Evolutionary conservation across 805 yeast genomes (phyloP).

Genomic region (Candida peoriensis): DNA sequence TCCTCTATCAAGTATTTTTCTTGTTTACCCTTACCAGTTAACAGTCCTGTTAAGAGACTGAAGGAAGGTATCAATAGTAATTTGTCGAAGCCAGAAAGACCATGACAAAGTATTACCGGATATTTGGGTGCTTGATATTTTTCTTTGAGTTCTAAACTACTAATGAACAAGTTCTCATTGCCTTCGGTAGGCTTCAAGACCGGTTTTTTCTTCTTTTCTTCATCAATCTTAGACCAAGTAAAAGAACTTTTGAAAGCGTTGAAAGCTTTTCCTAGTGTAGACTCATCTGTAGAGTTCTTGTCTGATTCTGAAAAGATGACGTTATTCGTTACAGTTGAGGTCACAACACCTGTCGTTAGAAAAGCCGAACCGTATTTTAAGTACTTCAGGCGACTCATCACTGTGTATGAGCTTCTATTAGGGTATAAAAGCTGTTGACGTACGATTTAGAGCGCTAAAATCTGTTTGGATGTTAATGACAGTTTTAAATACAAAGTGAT

Average conservation of each 20-base stretch:
- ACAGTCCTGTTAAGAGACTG: conserved; percentile 23
- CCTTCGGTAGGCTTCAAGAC: conserved; percentile 4
- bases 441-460: too few species aligned
- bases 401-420: too few species aligned
- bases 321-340: conserved; percentile 4
- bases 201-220: conserved; percentile 2
- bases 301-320: conserved; percentile 8
- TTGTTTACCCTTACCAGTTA: conserved; percentile 9
- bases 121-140: conserved; percentile 54
- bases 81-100: conserved; percentile 76
- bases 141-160: conserved; percentile 22
- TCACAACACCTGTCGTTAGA: conserved; percentile 8
- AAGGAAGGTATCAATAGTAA: conserved; percentile 39
- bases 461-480: too few species aligned
- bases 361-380: conserved; percentile 6
- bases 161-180: conserved; percentile 11
- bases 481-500: too few species aligned
- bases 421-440: too few species aligned
- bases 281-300: conserved; percentile 9
- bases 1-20: conserved; percentile 15
- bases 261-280: conserved; percentile 6
- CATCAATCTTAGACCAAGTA: conserved; percentile 9
- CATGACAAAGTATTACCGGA: conserved; percentile 84
- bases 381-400: conserved; percentile 3
- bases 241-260: conserved; percentile 7